Base-by-base conservation (phyloP, 768 basidiomycete species). In the Boletus vermiculosoides region DNA sequence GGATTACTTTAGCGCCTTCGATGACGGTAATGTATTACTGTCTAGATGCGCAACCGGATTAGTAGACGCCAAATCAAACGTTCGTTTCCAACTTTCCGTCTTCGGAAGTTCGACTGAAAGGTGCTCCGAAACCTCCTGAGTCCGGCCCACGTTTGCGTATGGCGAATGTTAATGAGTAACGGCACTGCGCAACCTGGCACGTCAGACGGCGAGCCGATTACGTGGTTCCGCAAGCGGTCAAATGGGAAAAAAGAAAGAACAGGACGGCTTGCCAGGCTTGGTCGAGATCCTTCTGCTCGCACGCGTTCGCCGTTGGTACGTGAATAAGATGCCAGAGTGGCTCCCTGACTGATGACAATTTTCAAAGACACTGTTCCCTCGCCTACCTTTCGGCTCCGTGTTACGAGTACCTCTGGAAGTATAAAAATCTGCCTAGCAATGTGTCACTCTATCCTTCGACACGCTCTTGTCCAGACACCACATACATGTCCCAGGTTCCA, bases 401-500 rank as follows among this genome's bases (percentile, higher is more conserved):
- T 51, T 55, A 48, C 47, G 57, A 55, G 16, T 20, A 37, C 15
- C 42, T 34, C 42, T 22, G 4, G 20, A 22, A 33, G 36, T 55
- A 64, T 57, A 58, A 62, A 59, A 16, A 16, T 34, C 40, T 48
- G n/a, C 20, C 10, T 1, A 23, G 48, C 11, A 15, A 54, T 55
- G 49, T 36, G 1, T 4, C 39, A 28, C 25, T 37, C 31, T 30
- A 51, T 55, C 59, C 45, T 56, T 54, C 41, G 51, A 28, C 18
- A 37, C 45, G 30, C 54, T 41, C 50, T 57, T 56, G 51, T 45
- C 41, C 39, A n/a, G n/a, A n/a, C n/a, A n/a, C n/a, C n/a, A 39
- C 37, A 34, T 34, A 23, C 56, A 68, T 68, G 66, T 61, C 64
- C 36, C 58, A 63, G 45, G 47, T 57, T 23, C 52, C 57, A 28